These are phyloP conservation scores for Rhodotorula sp. DNA, from an alignment of 1,284 basidiomycete species.

Conservation along the genomic window DNA sequence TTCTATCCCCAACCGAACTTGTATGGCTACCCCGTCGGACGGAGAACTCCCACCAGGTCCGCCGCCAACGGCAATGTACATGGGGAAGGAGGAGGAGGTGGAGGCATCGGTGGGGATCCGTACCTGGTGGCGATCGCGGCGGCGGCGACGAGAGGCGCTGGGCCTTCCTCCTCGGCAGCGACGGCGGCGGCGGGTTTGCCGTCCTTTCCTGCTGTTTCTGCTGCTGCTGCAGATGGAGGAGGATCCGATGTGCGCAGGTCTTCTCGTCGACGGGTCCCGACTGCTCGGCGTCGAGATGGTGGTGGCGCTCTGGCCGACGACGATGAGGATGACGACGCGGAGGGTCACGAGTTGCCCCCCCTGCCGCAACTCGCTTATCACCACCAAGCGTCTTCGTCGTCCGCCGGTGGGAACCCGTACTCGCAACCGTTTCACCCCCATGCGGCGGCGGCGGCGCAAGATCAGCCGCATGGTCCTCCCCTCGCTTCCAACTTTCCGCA, in stretches of 20 bases:
- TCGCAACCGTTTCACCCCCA: slow-evolving; percentile 14
- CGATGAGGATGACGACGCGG: background rate
- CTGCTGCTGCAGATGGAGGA: background rate
- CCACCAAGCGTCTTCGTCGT: too few relatives aligned
- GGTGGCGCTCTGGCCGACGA: background rate
- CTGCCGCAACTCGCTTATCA: background rate
- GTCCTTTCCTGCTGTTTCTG: background rate
- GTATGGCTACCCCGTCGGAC: background rate
- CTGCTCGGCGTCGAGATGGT: background rate
- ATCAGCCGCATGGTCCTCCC: background rate
- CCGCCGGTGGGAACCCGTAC: slow-evolving; percentile 10
- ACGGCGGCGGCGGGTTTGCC: background rate
- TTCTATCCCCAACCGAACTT: background rate
- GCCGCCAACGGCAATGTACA: background rate
- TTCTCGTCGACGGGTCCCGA: background rate
- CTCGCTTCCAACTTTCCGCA: background rate
- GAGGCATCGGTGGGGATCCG: background rate
- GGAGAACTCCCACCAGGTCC: background rate
- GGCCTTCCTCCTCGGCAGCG: background rate
- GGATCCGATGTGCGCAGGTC: background rate
- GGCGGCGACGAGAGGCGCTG: background rate
- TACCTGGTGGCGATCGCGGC: background rate
- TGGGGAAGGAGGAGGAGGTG: background rate
- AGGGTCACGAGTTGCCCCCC: background rate
- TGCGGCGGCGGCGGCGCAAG: background rate